Evolutionary conservation across 2,329 filamentous ascomycete species (phyloP), one percentile per base, ranked within the genome.

Genomic region (Claviceps capensis): DNA sequence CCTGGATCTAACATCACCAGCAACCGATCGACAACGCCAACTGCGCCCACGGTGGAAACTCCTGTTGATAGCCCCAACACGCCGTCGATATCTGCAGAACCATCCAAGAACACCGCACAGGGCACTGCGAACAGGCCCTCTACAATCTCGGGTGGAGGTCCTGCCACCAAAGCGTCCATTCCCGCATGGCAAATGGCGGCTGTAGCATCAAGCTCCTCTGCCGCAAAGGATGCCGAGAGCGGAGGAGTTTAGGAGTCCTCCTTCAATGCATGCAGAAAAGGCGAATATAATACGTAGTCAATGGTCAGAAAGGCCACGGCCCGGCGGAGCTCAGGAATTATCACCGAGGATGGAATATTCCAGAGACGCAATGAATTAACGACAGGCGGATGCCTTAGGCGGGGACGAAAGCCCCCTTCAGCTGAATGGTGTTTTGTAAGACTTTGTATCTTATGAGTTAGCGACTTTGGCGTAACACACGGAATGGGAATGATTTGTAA

Each of bases 181-280:
- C 86, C 86, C 4, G 79, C 85, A 4, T 90, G 86, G 86, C 86
- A 90, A 68, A 78, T 88, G 75, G 83, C 84, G 47, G 81, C 82
- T 63, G 73, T 80, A 8, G 57, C 64, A 22, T 56, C 63, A 8
- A 53, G 60, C 43, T 60, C 61, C 45, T 58, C 60, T 48, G 59
- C 59, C 5, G 61, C 60, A 5, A 63, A 65, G 49, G 55, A 60
- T 14, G 61, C 55, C 43, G 55, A 56, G 17, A 42, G 45, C 43
- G 51, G 36, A 53, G 30, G 55, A 54, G 3, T 47, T 37, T 23
- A 36, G 50, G 37, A 47, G 42, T 22, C 19, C 11, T 22, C n/a
- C 19, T 22, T 3, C 6, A 22, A 16, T 23, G 19, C 8, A 19
- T 23, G 19, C 8, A 19, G 17, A 42, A 22, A 22, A 11, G 41